Evolutionary conservation across 148 eudicot genomes (phyloP).

Genomic region (Fagopyrum homotropicum): DNA sequence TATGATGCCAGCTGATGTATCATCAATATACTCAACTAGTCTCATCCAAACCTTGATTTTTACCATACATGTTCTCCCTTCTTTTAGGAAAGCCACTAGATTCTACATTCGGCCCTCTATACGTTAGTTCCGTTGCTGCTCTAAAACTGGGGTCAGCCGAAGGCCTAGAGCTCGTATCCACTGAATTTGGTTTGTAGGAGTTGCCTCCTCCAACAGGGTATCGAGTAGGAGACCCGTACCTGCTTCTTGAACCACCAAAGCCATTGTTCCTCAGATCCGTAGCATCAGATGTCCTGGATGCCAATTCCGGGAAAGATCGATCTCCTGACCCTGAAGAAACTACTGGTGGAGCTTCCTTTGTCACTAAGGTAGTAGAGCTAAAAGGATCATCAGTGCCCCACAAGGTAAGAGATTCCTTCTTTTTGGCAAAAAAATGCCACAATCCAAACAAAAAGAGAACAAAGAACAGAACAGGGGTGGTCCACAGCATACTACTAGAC

Average conservation of each 20-base stretch:
- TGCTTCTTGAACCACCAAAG: constrained; percentile 56
- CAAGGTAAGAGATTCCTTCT: constrained; percentile 78
- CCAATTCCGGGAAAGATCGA: constrained; percentile 46
- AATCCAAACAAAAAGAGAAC: constrained; percentile 86
- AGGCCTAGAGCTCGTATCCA: constrained; percentile 53
- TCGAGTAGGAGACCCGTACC: constrained; percentile 78
- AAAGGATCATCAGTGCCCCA: constrained; percentile 98
- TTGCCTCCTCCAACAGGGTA: constrained; percentile 46
- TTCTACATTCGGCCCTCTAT: constrained; percentile 64
- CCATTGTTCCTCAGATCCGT: constrained; percentile 55
- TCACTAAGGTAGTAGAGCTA: constrained; percentile 23
- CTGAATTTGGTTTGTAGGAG: constrained; percentile 43
- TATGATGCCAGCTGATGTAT: background rate
- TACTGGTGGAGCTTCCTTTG: constrained; percentile 47
- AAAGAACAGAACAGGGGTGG: constrained; percentile 78
- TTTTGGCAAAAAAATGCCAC: constrained; percentile 90
- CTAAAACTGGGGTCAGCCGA: constrained; percentile 62
- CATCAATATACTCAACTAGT: background rate
- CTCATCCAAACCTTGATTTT: constrained; percentile 32
- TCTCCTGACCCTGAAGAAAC: constrained; percentile 37
- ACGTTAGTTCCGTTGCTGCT: constrained; percentile 62
- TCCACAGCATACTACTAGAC: constrained; percentile 56
- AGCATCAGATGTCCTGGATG: constrained; percentile 52
- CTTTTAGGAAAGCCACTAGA: constrained; percentile 52
- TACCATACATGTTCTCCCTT: constrained; percentile 51